Evolutionary conservation across 257 asterid genomes (phyloP).

Genomic region (Buddleja alternifolia): DNA sequence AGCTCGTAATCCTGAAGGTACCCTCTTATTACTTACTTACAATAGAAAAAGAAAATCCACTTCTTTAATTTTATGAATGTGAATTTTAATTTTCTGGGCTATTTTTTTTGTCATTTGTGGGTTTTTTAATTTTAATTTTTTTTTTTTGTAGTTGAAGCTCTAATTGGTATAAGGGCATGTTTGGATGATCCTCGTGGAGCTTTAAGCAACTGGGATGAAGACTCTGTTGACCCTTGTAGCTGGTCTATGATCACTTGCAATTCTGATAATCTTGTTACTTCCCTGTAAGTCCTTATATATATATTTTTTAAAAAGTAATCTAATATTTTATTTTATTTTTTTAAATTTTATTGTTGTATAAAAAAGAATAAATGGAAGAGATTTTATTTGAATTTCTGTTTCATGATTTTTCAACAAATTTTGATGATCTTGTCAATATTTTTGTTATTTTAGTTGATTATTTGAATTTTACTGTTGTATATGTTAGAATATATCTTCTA

Average conservation of each 20-base stretch:
- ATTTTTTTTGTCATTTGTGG: slow-evolving; percentile 2
- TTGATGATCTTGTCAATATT: too few species aligned
- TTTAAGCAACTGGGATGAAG: slow-evolving; percentile 87
- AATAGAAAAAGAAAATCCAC: background rate
- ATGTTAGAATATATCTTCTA: too few species aligned
- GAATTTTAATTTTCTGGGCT: background rate
- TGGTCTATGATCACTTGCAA: slow-evolving; percentile 98
- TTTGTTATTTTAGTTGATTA: too few species aligned
- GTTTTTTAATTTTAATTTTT: too few species aligned
- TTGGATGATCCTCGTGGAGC: slow-evolving; percentile 86
- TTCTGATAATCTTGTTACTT: slow-evolving; percentile 76
- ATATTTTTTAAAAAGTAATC: too few species aligned
- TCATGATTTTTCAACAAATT: too few species aligned
- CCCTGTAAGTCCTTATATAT: slow-evolving; percentile 51
- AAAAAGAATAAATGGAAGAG: too few species aligned
- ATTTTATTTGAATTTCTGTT: too few species aligned
- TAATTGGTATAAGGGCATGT: slow-evolving; percentile 55
- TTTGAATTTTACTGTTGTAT: too few species aligned
- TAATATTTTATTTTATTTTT: background rate
- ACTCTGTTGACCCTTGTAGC: slow-evolving; percentile 96
- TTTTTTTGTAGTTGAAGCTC: slow-evolving; percentile 64
- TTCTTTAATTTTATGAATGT: slow-evolving; percentile 1
- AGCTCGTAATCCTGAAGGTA: slow-evolving; percentile 90
- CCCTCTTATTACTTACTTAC: background rate
- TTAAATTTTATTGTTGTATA: slow-evolving; percentile 3